A percentile compares a stretch with the other conserved stretches of the same genome.
phyloP scores from a whole-genome alignment of 108 stramenopile species.

The Nitzschia inconspicua region DNA sequence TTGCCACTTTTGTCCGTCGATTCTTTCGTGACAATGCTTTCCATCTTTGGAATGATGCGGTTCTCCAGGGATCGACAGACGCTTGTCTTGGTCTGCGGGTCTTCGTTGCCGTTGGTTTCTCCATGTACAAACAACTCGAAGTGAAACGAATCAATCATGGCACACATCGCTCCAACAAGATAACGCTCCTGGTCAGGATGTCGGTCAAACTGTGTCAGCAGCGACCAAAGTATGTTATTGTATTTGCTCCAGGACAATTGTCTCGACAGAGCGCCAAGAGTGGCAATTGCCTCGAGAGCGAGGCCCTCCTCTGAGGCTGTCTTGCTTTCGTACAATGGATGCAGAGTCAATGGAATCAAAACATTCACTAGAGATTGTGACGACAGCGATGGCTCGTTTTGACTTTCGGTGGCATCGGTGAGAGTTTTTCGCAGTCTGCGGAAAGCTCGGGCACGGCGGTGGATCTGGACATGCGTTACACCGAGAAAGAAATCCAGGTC shows the following conservation, averaged over 20 bases:
- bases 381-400: slow-evolving; percentile 29
- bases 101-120: not conserved
- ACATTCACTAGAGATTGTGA: slow-evolving; percentile 64
- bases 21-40: slow-evolving; percentile 71
- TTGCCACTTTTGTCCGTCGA: slow-evolving; percentile 64
- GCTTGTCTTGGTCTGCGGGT: slow-evolving; percentile 26
- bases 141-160: slow-evolving; percentile 81
- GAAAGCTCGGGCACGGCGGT: slow-evolving; percentile 87
- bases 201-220: slow-evolving; percentile 61
- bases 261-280: slow-evolving; percentile 69
- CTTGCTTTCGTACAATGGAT: slow-evolving; percentile 81
- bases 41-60: slow-evolving; percentile 77
- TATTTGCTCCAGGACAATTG: slow-evolving; percentile 88
- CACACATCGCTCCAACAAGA: slow-evolving; percentile 71
- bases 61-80: slow-evolving; percentile 77
- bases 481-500: slow-evolving; percentile 95
- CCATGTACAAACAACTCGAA: slow-evolving; percentile 62
- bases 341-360: slow-evolving; percentile 82
- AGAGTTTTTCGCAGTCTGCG: slow-evolving; percentile 65
- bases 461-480: slow-evolving; percentile 93
- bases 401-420: slow-evolving; percentile 1
- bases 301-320: slow-evolving; percentile 69
- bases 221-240: slow-evolving; percentile 54
- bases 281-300: slow-evolving; percentile 75
- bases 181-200: slow-evolving; percentile 75